Conservation (phyloP, 305 asterid species). For the Withania somnifera region DNA sequence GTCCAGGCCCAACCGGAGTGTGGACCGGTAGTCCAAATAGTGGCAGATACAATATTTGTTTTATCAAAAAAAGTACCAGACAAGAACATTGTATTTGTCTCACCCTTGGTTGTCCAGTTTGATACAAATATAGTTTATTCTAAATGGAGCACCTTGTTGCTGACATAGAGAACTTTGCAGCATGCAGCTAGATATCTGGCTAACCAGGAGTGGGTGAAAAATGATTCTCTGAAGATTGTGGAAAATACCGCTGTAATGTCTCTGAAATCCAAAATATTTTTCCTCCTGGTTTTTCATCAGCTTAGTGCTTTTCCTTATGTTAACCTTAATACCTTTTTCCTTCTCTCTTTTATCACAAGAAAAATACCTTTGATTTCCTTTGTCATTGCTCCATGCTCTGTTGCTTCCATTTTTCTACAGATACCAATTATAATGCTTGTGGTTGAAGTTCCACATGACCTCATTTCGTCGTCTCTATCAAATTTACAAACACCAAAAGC, state of each 20-base stretch:
- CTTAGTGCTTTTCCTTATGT: background rate
- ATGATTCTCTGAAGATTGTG: slow-evolving; percentile 99
- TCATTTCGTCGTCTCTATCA: slow-evolving; percentile 43
- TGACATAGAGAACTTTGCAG: slow-evolving; percentile 40
- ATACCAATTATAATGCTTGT: slow-evolving; percentile 98
- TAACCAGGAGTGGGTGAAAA: slow-evolving; percentile 99
- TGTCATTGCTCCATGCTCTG: background rate
- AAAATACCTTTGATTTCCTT: background rate
- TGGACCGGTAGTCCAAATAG: too few species aligned
- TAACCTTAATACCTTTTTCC: background rate
- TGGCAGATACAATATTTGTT: too few species aligned
- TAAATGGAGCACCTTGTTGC: slow-evolving; percentile 9
- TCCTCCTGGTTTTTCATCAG: background rate
- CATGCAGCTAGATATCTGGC: slow-evolving; percentile 99
- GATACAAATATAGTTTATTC: slow-evolving; percentile 9
- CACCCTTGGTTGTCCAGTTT: slow-evolving; percentile 2
- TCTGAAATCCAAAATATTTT: slow-evolving; percentile 5
- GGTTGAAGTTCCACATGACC: slow-evolving; percentile 91
- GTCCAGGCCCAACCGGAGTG: too few species aligned
- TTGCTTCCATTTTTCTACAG: slow-evolving; percentile 25
- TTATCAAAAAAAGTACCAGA: background rate
- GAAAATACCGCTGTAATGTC: slow-evolving; percentile 95
- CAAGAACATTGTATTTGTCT: background rate
- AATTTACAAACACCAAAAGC: slow-evolving; percentile 40
- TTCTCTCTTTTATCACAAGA: background rate